phyloP scores from a whole-genome alignment of 176 grass and related monocot species.

The Guadua angustifolia region DNA sequence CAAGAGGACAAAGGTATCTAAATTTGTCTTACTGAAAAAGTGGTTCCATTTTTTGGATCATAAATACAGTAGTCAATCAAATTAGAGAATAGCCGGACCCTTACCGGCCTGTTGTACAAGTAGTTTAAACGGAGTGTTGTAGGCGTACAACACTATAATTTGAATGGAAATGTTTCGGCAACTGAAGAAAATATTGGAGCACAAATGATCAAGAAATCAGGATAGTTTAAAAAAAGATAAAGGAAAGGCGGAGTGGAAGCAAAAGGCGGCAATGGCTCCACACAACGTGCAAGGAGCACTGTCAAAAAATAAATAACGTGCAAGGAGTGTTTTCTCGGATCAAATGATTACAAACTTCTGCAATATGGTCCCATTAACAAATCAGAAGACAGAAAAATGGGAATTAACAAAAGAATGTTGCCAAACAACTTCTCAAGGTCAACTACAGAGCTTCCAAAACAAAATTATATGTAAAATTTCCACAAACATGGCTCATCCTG shows the following conservation, averaged over 20 bases:
- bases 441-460: constrained; percentile 11
- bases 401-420: constrained; percentile 38
- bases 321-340: constrained; percentile 15
- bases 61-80: background rate
- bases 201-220: background rate
- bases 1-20: background rate
- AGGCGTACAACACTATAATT: background rate
- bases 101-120: background rate
- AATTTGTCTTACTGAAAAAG: background rate
- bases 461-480: background rate
- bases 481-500: background rate
- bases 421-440: constrained; percentile 18
- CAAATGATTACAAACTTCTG: background rate
- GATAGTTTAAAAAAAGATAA: background rate
- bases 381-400: background rate
- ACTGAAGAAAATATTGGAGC: background rate
- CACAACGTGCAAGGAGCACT: constrained; percentile 32
- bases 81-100: background rate
- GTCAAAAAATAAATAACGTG: constrained; percentile 30
- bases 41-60: background rate
- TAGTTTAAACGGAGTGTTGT: background rate
- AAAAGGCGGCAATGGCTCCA: background rate
- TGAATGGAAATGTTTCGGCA: background rate
- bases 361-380: background rate
- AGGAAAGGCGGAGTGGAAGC: background rate